These are phyloP conservation scores for Marchantia paleacea DNA, from an alignment of 225 moss, liverwort and hornwort genomes.

Conservation along the genomic window DNA sequence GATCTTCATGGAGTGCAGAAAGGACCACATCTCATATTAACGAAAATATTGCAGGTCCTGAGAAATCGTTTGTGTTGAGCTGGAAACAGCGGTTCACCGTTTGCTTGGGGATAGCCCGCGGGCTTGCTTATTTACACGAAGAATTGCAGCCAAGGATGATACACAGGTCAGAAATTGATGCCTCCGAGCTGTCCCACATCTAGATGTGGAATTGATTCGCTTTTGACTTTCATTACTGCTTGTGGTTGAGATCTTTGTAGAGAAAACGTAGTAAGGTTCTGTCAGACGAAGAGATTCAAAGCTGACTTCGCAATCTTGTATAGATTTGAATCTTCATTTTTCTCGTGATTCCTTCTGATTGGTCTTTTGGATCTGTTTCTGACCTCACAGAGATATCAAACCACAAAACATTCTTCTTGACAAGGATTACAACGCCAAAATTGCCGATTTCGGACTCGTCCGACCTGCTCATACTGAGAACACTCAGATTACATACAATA, in stretches of 20 bases:
- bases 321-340: too few relatives aligned
- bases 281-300: too few relatives aligned
- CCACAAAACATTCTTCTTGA: too few relatives aligned
- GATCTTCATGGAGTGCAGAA: too few relatives aligned
- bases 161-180: slow-evolving; percentile 12
- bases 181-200: neutral
- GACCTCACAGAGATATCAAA: neutral
- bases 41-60: neutral
- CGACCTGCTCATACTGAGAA: neutral
- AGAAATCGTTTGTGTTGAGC: slow-evolving; percentile 3
- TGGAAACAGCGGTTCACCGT: slow-evolving; percentile 28
- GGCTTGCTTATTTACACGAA: slow-evolving; percentile 38
- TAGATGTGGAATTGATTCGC: too few relatives aligned
- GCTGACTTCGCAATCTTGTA: too few relatives aligned
- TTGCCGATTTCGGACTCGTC: neutral
- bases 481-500: neutral
- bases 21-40: too few relatives aligned
- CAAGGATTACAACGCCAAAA: neutral
- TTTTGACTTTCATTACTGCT: too few relatives aligned
- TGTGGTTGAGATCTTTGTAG: too few relatives aligned
- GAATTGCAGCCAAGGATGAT: slow-evolving; percentile 36
- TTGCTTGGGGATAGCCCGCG: slow-evolving; percentile 29
- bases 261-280: too few relatives aligned
- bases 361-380: too few relatives aligned
- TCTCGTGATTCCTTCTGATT: too few relatives aligned